Conservation (phyloP, 2,329 filamentous ascomycete genomes). For the Sporothrix mexicana region DNA sequence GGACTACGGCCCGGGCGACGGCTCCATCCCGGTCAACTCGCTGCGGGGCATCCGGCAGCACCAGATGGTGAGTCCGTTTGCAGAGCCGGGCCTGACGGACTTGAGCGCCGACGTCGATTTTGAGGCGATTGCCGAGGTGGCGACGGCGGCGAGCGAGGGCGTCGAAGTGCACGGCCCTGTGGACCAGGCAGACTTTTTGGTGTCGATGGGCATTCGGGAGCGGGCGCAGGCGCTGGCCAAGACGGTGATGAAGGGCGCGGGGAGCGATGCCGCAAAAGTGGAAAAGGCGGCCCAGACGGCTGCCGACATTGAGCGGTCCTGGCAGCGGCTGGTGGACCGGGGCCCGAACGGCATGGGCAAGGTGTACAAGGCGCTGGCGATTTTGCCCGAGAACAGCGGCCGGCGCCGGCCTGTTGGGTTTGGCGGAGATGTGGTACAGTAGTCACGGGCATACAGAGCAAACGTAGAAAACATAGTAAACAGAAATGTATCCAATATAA, state of each 20-base stretch:
- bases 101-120: conserved; percentile 95
- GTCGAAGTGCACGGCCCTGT: conserved; percentile 94
- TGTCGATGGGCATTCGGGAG: conserved; percentile 80
- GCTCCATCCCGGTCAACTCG: conserved; percentile 81
- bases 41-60: conserved; percentile 87
- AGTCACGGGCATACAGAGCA: neutral
- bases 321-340: conserved; percentile 82
- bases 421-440: conserved; percentile 69
- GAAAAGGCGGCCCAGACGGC: conserved; percentile 51
- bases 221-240: conserved; percentile 71
- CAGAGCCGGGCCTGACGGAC: conserved; percentile 80
- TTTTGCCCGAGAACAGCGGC: conserved; percentile 80
- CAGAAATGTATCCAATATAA: neutral
- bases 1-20: conserved; percentile 82
- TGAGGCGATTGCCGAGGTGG: conserved; percentile 80
- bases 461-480: neutral
- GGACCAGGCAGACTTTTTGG: conserved; percentile 80
- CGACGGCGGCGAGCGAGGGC: conserved; percentile 73
- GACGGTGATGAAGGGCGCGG: conserved; percentile 42
- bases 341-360: conserved; percentile 89
- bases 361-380: conserved; percentile 90
- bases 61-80: conserved; percentile 76
- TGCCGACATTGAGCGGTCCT: conserved; percentile 71
- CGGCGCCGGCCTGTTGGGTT: conserved; percentile 85
- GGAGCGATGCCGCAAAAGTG: conserved; percentile 47